Evolutionary conservation across 31 red algal genomes (phyloP), one percentile per base, ranked within the genome.

Genomic region (Endocladia muricata): DNA sequence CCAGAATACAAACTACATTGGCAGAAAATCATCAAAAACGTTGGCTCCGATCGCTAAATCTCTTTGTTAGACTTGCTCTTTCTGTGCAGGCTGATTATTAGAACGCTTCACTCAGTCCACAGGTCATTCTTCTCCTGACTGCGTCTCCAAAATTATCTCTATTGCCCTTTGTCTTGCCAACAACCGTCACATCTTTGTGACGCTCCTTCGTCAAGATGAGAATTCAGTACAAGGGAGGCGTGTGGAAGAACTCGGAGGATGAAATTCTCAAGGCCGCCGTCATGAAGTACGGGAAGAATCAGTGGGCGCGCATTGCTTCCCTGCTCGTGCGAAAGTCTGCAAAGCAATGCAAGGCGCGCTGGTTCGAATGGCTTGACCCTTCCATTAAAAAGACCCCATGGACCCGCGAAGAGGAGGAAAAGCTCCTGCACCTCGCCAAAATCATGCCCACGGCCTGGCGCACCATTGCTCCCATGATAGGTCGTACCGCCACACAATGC

Each of bases 231-330:
- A 90, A 77, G 43, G 93, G 93, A n/a, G 93, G 93, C 25, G 86
- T 95, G 9, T 96, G 93, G 93, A 96, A 86, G 60, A 96, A 96
- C 66, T 74, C 84, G 3, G 93, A 96, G 67, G 93, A 96, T 91
- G 93, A 96, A 76, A 87, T 96, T 37, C 88, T 96, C 37, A 96
- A 96, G 41, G 93, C 93, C 8, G 93, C 93, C 3, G 88, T 96
- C 22, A 86, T 83, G 82, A 96, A 96, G 63, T 96, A 96, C 38
- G 93, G 93, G 29, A 78, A 61, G 48, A 86, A 96, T 68, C 93
- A 96, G 80, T 96, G 93, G 93, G 64, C 93, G 32, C 55, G 93
- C 51, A 86, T 96, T 36, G 74, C 88, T 41, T 96, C 93, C 1
- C 79, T 96, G 30, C 78, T 96, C 5, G 75, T 73, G 28, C 55